A percentile compares a stretch with the other conserved stretches of the same genome.
Evolutionary conservation across 2,329 filamentous ascomycete species (phyloP).

Genomic region (Aspergillus novoparasiticus): DNA sequence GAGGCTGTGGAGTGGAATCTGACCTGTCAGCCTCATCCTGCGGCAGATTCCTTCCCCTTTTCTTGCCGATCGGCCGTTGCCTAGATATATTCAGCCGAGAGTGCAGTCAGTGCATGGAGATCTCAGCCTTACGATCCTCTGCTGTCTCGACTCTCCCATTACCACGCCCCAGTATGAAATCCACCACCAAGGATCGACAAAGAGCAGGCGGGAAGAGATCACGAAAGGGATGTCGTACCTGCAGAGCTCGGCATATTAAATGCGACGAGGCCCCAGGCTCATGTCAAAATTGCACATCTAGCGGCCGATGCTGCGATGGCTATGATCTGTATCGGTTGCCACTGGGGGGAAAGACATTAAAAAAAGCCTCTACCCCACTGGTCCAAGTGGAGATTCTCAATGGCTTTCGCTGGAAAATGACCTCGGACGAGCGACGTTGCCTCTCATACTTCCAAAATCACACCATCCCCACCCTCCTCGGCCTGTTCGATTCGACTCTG

Average conservation of each 20-base stretch:
- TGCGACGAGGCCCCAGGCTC: background rate
- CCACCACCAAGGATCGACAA: background rate
- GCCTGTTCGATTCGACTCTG: background rate
- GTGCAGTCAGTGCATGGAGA: background rate
- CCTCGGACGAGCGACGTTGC: slow-evolving; percentile 8
- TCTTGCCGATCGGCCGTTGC: background rate
- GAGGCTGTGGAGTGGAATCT: background rate
- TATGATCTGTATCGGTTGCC: background rate
- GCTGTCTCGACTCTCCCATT: too few relatives aligned
- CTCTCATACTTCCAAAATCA: background rate
- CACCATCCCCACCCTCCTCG: background rate
- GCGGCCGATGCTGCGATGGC: slow-evolving; percentile 3
- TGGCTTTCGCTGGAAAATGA: slow-evolving; percentile 6
- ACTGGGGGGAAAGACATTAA: fast-evolving
- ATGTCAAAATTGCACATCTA: slow-evolving; percentile 2
- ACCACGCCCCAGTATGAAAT: background rate
- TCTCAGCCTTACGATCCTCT: background rate
- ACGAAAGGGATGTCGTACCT: background rate
- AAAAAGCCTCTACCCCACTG: background rate
- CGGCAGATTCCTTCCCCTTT: too few relatives aligned
- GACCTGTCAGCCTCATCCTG: too few relatives aligned
- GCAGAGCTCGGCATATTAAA: background rate
- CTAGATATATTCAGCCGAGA: background rate
- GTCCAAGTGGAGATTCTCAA: background rate
- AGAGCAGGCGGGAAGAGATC: background rate